Conservation (phyloP, 305 asterid species). For the Petunia hybrid region DNA sequence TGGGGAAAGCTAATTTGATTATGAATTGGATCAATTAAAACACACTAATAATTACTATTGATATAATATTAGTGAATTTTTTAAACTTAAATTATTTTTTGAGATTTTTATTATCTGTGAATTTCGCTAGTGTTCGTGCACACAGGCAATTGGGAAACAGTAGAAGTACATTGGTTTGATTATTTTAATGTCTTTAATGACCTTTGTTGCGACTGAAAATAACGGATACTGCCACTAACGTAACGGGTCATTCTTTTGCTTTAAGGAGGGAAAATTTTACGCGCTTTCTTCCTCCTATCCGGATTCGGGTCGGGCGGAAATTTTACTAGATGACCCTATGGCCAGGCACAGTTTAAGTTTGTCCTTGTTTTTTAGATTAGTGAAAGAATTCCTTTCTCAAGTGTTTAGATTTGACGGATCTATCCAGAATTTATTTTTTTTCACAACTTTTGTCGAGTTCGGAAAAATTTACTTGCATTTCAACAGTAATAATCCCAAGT, state of each 20-base stretch:
- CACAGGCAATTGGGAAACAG: constrained; percentile 25
- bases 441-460: too few relatives aligned
- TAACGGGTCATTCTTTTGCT: constrained; percentile 10
- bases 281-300: constrained; percentile 28
- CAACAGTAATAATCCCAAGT: too few relatives aligned
- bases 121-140: constrained; percentile 21
- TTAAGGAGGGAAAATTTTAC: constrained; percentile 29
- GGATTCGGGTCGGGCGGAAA: not conserved
- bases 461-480: too few relatives aligned
- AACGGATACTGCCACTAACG: constrained; percentile 16
- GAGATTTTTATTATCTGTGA: constrained; percentile 40
- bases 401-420: too few relatives aligned
- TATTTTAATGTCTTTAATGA: not conserved
- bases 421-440: too few relatives aligned
- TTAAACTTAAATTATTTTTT: constrained; percentile 34
- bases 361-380: too few relatives aligned
- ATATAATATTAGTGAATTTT: constrained; percentile 37
- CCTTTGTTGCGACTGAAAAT: constrained; percentile 17
- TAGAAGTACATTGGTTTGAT: not conserved
- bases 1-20: constrained; percentile 34
- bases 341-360: too few relatives aligned
- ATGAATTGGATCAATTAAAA: constrained; percentile 54
- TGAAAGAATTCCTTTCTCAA: too few relatives aligned
- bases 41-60: constrained; percentile 60
- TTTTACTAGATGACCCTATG: too few relatives aligned